These are phyloP conservation scores for Tolypocladium capitatum DNA, from an alignment of 2,329 filamentous ascomycete genomes.

Conservation along the genomic window DNA sequence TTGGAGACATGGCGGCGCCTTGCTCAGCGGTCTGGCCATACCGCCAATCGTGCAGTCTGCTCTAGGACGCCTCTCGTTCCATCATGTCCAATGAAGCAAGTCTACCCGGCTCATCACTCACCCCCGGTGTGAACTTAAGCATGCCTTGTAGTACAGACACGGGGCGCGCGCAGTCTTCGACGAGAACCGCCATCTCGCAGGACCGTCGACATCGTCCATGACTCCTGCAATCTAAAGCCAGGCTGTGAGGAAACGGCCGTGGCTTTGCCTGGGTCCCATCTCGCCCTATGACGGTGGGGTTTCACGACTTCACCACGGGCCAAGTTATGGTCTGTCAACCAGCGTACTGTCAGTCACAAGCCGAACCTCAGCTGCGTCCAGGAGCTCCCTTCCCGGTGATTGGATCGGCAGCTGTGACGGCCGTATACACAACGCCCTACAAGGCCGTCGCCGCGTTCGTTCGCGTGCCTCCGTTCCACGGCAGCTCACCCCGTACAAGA, in stretches of 20 bases:
- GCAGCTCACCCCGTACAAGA: not conserved
- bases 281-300: not conserved
- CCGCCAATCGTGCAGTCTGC: too few species aligned
- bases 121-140: not conserved
- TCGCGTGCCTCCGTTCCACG: not conserved
- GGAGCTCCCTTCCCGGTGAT: not conserved
- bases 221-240: not conserved
- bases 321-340: not conserved
- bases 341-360: not conserved
- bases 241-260: not conserved
- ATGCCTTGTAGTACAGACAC: not conserved
- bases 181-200: not conserved
- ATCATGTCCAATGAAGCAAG: not conserved
- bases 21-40: not conserved
- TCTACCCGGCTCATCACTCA: not conserved
- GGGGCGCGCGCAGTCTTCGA: not conserved
- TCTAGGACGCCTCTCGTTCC: not conserved
- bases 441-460: not conserved
- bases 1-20: not conserved
- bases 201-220: not conserved
- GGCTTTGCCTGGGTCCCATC: not conserved
- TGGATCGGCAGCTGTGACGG: not conserved
- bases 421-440: not conserved
- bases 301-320: not conserved
- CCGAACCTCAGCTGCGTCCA: not conserved